Conservation (phyloP, 768 basidiomycete genomes). For the Termitomyces sp. region DNA sequence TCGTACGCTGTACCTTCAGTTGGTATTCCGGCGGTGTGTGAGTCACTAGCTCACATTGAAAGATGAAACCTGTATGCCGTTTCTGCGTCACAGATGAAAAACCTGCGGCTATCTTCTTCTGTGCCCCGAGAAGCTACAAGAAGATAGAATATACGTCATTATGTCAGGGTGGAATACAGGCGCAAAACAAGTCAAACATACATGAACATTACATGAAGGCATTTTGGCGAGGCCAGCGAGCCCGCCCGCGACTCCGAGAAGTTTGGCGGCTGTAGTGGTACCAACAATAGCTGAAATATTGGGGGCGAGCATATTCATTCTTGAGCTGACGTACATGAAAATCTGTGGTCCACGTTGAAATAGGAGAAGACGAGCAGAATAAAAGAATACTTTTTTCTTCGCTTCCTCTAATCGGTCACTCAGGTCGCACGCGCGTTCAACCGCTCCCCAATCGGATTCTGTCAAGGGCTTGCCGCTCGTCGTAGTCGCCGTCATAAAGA, state of each 20-base stretch:
- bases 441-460: slow-evolving; percentile 70
- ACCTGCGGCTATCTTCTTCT: slow-evolving; percentile 87
- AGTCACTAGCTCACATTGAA: slow-evolving; percentile 85
- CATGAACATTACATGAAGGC: slow-evolving; percentile 93
- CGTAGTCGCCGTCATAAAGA: slow-evolving; percentile 92
- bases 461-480: slow-evolving; percentile 72
- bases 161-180: background rate
- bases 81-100: slow-evolving; percentile 85
- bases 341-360: slow-evolving; percentile 46
- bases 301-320: slow-evolving; percentile 97
- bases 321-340: slow-evolving; percentile 97
- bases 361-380: background rate
- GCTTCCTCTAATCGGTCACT: slow-evolving; percentile 86
- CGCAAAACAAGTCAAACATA: slow-evolving; percentile 32
- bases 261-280: slow-evolving; percentile 96
- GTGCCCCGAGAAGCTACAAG: slow-evolving; percentile 82
- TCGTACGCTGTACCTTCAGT: slow-evolving; percentile 86
- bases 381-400: slow-evolving; percentile 63
- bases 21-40: slow-evolving; percentile 86
- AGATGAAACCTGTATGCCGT: slow-evolving; percentile 95
- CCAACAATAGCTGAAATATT: slow-evolving; percentile 98
- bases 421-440: slow-evolving; percentile 82
- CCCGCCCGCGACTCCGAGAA: slow-evolving; percentile 96
- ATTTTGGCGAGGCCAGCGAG: slow-evolving; percentile 86
- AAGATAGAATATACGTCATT: background rate